Base-by-base conservation (phyloP, 164 flowering plant species). In the Chimonanthus salicifolius region DNA sequence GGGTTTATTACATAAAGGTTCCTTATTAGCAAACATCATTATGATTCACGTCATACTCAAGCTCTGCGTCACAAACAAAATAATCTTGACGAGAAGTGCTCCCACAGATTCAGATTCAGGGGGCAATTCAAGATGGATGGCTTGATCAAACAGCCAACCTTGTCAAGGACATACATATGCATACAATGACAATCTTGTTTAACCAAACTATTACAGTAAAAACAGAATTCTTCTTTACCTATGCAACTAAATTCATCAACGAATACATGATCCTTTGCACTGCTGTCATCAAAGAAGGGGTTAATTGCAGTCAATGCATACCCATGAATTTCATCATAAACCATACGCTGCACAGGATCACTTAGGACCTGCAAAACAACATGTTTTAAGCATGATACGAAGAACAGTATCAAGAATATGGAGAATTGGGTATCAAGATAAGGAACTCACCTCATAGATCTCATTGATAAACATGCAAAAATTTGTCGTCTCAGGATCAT, bases 211-310 rank as follows among this genome's bases (percentile, higher is more conserved):
- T 51, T 46, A 44, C 67, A 43, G 2, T 6, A 62, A 62, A 10
- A 65, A 46, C 18, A 44, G 45, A 49, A 70, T 62, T 21, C 33
- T 10, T 7, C 21, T 68, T 13, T 86, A 94, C 98, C 99, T 83
- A 94, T 94, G 84, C 99, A 94, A 83, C 93, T 90, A 75, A 94
- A 92, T 72, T 94, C 99, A 75, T 94, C 99, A 18, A 94, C 99
- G 76, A 94, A 94, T 5, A 80, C 90, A 79, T 90, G 95, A 84
- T 94, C 99, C 79, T 82, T 90, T 6, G 89, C 76, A 80, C 79
- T 69, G 3, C 90, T 79, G 74, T 90, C 97, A 81, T 94, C 99
- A 47, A 87, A 62, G 79, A 94, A 94, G 18, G 99, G 99, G 71
- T 94, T 94, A 47, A 82, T 84, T 47, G 94, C 94, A 6, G 89